Evolutionary conservation across 768 basidiomycete genomes (phyloP), one percentile per base, ranked within the genome.

Genomic region (Hebeloma cylindrosporum): DNA sequence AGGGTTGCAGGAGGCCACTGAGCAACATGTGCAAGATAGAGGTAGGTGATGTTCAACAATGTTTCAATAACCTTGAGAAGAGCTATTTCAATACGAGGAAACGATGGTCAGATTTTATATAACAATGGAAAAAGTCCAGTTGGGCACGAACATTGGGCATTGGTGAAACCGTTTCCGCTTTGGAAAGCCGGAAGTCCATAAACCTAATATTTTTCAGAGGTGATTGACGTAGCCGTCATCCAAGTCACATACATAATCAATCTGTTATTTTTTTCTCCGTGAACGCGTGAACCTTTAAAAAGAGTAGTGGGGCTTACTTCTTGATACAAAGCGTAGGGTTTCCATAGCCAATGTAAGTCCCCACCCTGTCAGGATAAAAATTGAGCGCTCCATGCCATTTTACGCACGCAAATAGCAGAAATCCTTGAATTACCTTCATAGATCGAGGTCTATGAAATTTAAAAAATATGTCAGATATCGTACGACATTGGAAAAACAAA

Each of bases 331-430:
- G 72, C 76, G 58, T 94, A 94, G 2, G 90, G 90, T 47, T 76
- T 70, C 93, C 92, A 95, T 32, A 94, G 77, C 92, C 91, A 94
- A 55, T 93, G 87, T 34, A 93, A 71, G 63, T 93, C 90, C 2
- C 93, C 93, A 1, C 88, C 91, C 72, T 77, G 40, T 13, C 2
- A 26, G 3, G 14, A 17, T 21, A 21, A 18, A n/a, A 37, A 22
- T 21, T 13, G 5, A 22, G 20, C 22, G 18, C 22, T 41, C 18
- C 21, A 33, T 27, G 35, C 10, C 11, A 7, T 11, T 22, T 21
- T 29, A 30, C 8, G 42, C 16, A 21, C 20, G 2, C 21, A 14
- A n/a, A 37, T 6, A 10, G 35, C 16, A 7, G 16, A n/a, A 10
- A 22, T 31, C 9, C 4, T 40, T 58, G n/a, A n/a, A n/a, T 33